These are phyloP conservation scores for Paraphoma sp. DNA, from an alignment of 2,329 filamentous ascomycete genomes.

Conservation along the genomic window DNA sequence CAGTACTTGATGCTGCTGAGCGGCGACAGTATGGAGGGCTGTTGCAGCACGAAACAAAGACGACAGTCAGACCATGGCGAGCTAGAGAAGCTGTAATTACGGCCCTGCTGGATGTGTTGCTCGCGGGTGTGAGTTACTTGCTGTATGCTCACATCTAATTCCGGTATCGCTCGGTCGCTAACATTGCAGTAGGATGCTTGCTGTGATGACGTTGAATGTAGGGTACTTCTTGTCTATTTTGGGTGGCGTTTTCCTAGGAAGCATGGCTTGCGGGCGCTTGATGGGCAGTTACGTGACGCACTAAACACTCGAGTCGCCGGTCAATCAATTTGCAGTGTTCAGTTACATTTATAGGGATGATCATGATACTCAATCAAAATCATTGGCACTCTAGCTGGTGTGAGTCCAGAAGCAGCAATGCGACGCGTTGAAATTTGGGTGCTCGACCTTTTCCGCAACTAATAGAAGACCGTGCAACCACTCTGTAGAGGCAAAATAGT, in stretches of 20 bases:
- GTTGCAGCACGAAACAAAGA: constrained; percentile 47
- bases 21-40: constrained; percentile 69
- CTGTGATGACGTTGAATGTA: constrained; percentile 86
- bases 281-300: constrained; percentile 3
- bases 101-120: constrained; percentile 71
- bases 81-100: constrained; percentile 77
- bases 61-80: constrained; percentile 70
- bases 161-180: neutral
- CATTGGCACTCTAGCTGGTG: no score
- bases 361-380: no score
- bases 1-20: constrained; percentile 59
- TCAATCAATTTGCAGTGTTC: no score
- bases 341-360: no score
- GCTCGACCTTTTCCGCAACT: no score
- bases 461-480: no score
- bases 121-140: constrained; percentile 79
- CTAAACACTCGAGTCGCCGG: no score
- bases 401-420: no score
- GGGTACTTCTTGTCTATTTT: constrained; percentile 82
- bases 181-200: constrained; percentile 72
- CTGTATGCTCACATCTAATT: constrained; percentile 67
- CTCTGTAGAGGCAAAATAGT: no score
- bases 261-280: constrained; percentile 77
- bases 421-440: no score
- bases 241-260: constrained; percentile 78